phyloP scores from a whole-genome alignment of 1,139 yeast genomes.

The Candida smagusa region DNA sequence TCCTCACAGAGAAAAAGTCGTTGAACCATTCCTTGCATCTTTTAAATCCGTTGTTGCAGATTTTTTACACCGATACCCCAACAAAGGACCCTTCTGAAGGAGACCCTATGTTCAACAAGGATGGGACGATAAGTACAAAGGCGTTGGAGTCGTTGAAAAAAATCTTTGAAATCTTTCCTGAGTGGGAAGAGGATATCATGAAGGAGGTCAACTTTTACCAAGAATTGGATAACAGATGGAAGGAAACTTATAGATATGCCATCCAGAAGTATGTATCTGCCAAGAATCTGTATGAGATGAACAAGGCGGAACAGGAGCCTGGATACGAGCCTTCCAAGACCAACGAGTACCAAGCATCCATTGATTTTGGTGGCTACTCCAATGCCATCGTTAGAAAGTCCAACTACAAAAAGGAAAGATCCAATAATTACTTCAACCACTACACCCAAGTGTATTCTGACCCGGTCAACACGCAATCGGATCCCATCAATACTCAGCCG shows the following conservation, averaged over 20 bases:
- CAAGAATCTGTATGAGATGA: constrained; percentile 31
- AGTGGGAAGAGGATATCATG: constrained; percentile 35
- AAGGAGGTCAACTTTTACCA: constrained; percentile 27
- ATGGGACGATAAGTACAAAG: constrained; percentile 28
- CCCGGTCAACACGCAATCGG: constrained; percentile 10
- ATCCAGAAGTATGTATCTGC: constrained; percentile 30
- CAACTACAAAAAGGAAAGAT: constrained; percentile 6
- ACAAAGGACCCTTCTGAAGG: background rate
- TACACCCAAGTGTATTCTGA: constrained; percentile 26
- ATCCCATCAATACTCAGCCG: constrained; percentile 11
- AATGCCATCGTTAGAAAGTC: constrained; percentile 32
- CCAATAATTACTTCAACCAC: constrained; percentile 18
- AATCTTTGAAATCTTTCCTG: constrained; percentile 27
- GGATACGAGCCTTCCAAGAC: constrained; percentile 32
- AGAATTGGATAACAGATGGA: constrained; percentile 36
- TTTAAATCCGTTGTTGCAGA: constrained; percentile 28
- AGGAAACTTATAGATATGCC: constrained; percentile 26
- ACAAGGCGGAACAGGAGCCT: constrained; percentile 24
- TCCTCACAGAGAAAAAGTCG: constrained; percentile 27
- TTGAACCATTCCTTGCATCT: constrained; percentile 15
- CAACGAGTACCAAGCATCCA: constrained; percentile 39
- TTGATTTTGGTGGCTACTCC: constrained; percentile 40
- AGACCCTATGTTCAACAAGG: constrained; percentile 23
- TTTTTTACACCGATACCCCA: constrained; percentile 12
- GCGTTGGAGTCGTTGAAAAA: constrained; percentile 27